Conservation (phyloP, 2,329 filamentous ascomycete genomes). For the Penicillium sp. region DNA sequence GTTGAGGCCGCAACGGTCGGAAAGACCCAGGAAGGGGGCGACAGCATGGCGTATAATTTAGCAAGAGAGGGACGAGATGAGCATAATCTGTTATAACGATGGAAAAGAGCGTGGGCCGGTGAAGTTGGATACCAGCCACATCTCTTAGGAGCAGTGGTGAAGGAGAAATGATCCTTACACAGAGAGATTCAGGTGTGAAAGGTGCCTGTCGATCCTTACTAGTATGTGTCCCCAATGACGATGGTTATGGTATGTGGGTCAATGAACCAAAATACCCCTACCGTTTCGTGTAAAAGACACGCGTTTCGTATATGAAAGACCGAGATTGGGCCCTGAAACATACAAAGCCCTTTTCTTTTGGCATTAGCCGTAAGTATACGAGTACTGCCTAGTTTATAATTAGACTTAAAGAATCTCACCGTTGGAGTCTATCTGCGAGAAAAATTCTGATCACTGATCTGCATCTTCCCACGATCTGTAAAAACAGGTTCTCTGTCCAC, state of each 20-base stretch:
- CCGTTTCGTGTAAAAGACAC: constrained; percentile 8
- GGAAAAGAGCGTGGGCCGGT: constrained; percentile 8
- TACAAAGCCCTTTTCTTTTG: background rate
- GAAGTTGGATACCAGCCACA: constrained; percentile 14
- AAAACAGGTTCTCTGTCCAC: constrained; percentile 1
- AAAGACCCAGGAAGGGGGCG: constrained; percentile 16
- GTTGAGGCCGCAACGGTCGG: constrained; percentile 20
- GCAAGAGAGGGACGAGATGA: background rate
- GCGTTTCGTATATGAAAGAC: constrained; percentile 4
- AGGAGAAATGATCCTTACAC: constrained; percentile 10
- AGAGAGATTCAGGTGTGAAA: constrained; percentile 5
- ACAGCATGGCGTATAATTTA: constrained; percentile 4
- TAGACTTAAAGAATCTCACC: background rate
- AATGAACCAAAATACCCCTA: constrained; percentile 4
- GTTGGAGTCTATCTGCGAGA: background rate
- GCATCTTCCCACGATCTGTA: background rate
- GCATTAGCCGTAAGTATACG: no score
- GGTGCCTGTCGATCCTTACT: constrained; percentile 13
- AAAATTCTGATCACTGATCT: background rate
- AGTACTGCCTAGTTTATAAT: background rate
- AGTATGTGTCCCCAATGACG: constrained; percentile 1
- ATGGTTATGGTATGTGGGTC: constrained; percentile 12
- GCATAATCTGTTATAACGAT: constrained; percentile 10
- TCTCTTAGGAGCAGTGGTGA: constrained; percentile 5
- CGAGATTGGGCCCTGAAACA: background rate